Percentiles rank a stretch among this genome's conserved stretches.
Evolutionary conservation across 176 grass and related monocot species (phyloP).

Genomic region (Avena atlantica): DNA sequence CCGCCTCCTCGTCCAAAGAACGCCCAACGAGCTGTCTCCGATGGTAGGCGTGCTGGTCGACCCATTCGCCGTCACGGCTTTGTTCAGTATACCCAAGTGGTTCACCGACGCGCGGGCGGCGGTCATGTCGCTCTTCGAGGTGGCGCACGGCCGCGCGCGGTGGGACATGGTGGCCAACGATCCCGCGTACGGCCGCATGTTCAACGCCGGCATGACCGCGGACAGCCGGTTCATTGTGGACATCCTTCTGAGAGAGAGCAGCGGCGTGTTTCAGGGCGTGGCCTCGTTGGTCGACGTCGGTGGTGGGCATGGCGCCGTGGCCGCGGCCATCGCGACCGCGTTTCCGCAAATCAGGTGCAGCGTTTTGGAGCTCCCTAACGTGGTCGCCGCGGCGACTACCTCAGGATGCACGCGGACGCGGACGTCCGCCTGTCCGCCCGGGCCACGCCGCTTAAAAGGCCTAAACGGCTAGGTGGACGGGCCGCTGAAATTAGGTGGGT

Average conservation of each 20-base stretch:
- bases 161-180: background rate
- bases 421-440: too few species aligned
- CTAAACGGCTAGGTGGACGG: too few species aligned
- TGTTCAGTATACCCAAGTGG: conserved; percentile 13
- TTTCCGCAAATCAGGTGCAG: background rate
- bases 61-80: background rate
- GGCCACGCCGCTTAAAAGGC: too few species aligned
- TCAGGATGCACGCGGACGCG: too few species aligned
- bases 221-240: background rate
- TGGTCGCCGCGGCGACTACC: background rate
- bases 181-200: background rate
- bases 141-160: background rate
- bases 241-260: background rate
- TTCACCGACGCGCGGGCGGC: background rate
- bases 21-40: background rate
- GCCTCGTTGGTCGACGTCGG: background rate
- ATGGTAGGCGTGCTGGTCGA: background rate
- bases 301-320: background rate
- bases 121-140: background rate
- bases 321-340: background rate
- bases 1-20: conserved; percentile 3
- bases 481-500: too few species aligned
- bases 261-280: background rate
- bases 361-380: background rate
- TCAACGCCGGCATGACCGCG: background rate